Percentiles rank a stretch among this genome's conserved stretches.
These are phyloP conservation scores for Albatrellus sp. DNA, from an alignment of 1,284 basidiomycete genomes.

Conservation along the genomic window DNA sequence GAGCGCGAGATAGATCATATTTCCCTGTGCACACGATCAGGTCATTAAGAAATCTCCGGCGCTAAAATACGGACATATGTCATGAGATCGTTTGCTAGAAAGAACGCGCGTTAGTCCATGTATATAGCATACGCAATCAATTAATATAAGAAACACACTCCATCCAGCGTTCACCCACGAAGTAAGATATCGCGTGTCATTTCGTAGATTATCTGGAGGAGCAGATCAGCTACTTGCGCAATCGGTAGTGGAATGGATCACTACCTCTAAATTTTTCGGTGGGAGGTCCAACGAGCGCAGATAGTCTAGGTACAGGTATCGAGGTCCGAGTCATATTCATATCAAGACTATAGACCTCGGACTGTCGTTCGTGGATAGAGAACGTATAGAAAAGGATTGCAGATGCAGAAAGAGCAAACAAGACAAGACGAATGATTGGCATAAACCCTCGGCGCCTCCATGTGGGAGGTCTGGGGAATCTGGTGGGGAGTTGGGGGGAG, in stretches of 20 bases:
- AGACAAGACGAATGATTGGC: too few relatives aligned
- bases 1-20: slow-evolving; percentile 53
- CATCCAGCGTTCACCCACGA: slow-evolving; percentile 61
- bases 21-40: slow-evolving; percentile 27
- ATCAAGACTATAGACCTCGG: background rate
- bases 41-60: background rate
- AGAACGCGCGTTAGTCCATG: slow-evolving; percentile 1
- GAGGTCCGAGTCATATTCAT: slow-evolving; percentile 7
- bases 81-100: slow-evolving; percentile 59
- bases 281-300: slow-evolving; percentile 33
- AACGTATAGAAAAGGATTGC: slow-evolving; percentile 16
- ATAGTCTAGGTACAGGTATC: slow-evolving; percentile 19
- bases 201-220: slow-evolving; percentile 36
- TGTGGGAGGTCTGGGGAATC: too few relatives aligned
- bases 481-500: too few relatives aligned
- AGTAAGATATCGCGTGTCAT: slow-evolving; percentile 50
- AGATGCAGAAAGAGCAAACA: slow-evolving; percentile 6
- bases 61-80: slow-evolving; percentile 31
- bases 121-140: background rate
- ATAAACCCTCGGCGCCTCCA: too few relatives aligned
- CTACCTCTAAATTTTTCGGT: slow-evolving; percentile 42
- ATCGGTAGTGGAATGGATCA: background rate
- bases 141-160: slow-evolving; percentile 29
- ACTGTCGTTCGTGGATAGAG: too few relatives aligned
- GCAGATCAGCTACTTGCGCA: background rate